A percentile compares a stretch with the other conserved stretches of the same genome.
These are phyloP conservation scores for Lactuca sativa DNA, from an alignment of 129 eudicot genomes.

Conservation along the genomic window DNA sequence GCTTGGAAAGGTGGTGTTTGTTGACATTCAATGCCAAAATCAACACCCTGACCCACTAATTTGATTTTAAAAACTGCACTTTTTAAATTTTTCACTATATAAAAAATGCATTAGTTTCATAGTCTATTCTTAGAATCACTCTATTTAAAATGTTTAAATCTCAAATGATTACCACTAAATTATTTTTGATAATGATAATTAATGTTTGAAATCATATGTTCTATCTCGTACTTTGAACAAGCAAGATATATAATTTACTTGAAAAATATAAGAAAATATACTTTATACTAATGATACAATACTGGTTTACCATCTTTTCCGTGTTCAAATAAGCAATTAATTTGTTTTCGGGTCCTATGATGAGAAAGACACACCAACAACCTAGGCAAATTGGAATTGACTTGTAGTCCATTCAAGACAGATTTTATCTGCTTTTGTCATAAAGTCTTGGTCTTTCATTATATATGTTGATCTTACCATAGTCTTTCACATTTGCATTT, in stretches of 20 bases:
- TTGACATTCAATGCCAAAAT: background rate
- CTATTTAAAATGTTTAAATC: no score
- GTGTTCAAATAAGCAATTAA: background rate
- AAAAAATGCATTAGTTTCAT: no score
- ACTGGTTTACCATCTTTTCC: background rate
- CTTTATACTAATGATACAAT: background rate
- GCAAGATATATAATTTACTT: background rate
- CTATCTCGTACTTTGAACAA: no score
- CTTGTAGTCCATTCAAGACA: conserved; percentile 7
- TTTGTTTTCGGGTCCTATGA: background rate
- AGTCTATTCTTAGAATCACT: background rate
- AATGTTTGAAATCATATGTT: no score
- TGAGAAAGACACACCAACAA: conserved; percentile 25
- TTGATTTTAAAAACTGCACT: no score
- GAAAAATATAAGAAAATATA: background rate
- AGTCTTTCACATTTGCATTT: conserved; percentile 9
- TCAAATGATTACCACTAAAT: no score
- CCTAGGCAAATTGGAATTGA: conserved; percentile 10
- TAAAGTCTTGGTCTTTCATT: conserved; percentile 14
- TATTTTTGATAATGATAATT: no score
- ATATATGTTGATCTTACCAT: conserved; percentile 16
- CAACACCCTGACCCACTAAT: background rate
- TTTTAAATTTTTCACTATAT: no score
- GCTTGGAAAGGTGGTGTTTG: background rate
- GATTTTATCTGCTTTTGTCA: background rate